phyloP scores from a whole-genome alignment of 2,329 filamentous ascomycete species.

The Microcera coccophila region DNA sequence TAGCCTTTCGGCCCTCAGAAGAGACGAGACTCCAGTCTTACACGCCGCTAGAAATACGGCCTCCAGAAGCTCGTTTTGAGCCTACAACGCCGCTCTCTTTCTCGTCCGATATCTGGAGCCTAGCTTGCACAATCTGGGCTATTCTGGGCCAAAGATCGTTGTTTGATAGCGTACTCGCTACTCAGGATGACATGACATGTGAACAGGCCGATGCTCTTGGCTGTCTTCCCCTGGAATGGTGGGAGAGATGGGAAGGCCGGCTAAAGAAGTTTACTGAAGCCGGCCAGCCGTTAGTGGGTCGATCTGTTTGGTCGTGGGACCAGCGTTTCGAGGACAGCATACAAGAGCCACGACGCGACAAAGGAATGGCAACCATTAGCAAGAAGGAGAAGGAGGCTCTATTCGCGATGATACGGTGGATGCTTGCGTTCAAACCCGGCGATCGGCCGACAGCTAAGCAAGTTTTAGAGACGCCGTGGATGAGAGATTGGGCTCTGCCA shows the following conservation, averaged over 20 bases:
- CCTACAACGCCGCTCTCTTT: too few relatives aligned
- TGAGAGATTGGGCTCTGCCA: slow-evolving; percentile 6
- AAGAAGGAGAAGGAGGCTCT: slow-evolving; percentile 4
- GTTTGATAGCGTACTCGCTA: too few relatives aligned
- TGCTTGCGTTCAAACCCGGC: slow-evolving; percentile 5
- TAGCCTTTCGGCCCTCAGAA: too few relatives aligned
- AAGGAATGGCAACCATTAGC: background rate
- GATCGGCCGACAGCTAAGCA: slow-evolving; percentile 7
- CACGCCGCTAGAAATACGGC: too few relatives aligned
- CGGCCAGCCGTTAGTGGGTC: background rate
- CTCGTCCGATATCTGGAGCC: too few relatives aligned
- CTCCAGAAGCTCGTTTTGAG: too few relatives aligned
- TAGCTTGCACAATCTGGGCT: too few relatives aligned
- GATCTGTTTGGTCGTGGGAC: background rate
- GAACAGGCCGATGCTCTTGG: too few relatives aligned
- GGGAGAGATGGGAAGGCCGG: slow-evolving; percentile 15
- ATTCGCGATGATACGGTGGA: slow-evolving; percentile 8
- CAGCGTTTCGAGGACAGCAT: slow-evolving; percentile 6
- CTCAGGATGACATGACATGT: too few relatives aligned
- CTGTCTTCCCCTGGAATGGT: too few relatives aligned
- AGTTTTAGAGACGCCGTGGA: slow-evolving; percentile 5
- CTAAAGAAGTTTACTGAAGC: slow-evolving; percentile 6
- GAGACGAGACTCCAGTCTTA: too few relatives aligned
- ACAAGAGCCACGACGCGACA: slow-evolving; percentile 2
- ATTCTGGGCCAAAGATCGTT: too few relatives aligned